These are phyloP conservation scores for Escallonia herrerae DNA, from an alignment of 129 eudicot genomes.

Conservation along the genomic window DNA sequence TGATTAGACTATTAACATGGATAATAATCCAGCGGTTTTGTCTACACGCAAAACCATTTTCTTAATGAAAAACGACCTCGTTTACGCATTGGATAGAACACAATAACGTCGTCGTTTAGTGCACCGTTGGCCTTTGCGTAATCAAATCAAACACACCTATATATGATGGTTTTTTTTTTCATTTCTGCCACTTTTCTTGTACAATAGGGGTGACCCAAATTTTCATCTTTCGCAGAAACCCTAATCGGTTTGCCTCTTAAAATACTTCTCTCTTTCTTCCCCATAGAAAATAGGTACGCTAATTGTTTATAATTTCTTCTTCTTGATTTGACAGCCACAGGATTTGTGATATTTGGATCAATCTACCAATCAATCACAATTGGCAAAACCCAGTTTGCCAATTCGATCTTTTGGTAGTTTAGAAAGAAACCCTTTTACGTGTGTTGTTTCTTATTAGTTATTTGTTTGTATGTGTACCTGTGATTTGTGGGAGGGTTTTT, in stretches of 20 bases:
- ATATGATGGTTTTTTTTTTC: too few relatives aligned
- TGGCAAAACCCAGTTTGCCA: constrained; percentile 2
- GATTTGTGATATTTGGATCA: background rate
- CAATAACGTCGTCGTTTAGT: too few relatives aligned
- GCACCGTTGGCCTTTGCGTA: too few relatives aligned
- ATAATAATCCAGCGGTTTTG: too few relatives aligned
- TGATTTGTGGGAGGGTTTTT: background rate
- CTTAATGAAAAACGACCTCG: too few relatives aligned
- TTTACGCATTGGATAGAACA: too few relatives aligned
- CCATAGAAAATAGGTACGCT: background rate
- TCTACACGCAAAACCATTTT: too few relatives aligned
- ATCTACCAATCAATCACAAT: background rate
- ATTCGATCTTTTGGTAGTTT: background rate
- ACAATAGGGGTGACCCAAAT: background rate
- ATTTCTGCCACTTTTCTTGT: background rate
- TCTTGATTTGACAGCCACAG: constrained; percentile 8
- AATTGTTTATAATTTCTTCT: background rate
- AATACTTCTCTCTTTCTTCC: background rate
- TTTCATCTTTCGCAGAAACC: constrained; percentile 13
- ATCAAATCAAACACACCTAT: too few relatives aligned
- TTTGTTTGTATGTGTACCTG: background rate
- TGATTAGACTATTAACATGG: too few relatives aligned
- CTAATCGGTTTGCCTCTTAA: constrained; percentile 3
- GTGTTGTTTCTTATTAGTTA: background rate
- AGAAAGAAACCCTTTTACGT: constrained; percentile 12